A percentile compares a stretch with the other conserved stretches of the same genome.
Conservation (phyloP, 257 asterid genomes). For the Plectranthus barbatus region DNA sequence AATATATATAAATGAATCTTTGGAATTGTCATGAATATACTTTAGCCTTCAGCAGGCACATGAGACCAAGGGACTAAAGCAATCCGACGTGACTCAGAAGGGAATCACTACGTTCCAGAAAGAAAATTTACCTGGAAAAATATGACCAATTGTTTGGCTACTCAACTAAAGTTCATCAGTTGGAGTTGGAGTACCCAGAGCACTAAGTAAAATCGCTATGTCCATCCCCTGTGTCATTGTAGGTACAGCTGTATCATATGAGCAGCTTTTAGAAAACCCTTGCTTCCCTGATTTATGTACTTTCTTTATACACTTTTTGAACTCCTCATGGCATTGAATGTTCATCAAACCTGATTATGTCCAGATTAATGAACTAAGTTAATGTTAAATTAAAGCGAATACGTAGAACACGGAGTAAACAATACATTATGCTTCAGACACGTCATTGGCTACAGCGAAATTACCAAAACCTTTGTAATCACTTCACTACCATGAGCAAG, state of each 20-base stretch:
- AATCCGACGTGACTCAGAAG: neutral
- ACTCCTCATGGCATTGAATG: slow-evolving; percentile 77
- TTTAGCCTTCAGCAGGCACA: neutral
- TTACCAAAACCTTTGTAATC: too few relatives aligned
- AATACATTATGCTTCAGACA: neutral
- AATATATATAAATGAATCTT: neutral
- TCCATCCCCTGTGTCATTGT: slow-evolving; percentile 90
- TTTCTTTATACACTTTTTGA: slow-evolving; percentile 69
- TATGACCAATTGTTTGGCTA: neutral
- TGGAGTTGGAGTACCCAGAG: slow-evolving; percentile 47
- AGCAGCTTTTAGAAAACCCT: slow-evolving; percentile 65
- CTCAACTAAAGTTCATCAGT: slow-evolving; percentile 44
- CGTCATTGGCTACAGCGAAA: too few relatives aligned
- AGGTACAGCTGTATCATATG: slow-evolving; percentile 67
- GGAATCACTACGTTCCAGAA: neutral
- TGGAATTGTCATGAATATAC: neutral
- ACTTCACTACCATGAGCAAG: too few relatives aligned
- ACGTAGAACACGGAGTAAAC: neutral
- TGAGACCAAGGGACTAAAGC: neutral
- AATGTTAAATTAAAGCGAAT: neutral
- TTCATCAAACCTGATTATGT: slow-evolving; percentile 49
- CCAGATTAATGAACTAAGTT: neutral
- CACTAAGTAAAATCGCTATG: slow-evolving; percentile 72
- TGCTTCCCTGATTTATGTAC: slow-evolving; percentile 71
- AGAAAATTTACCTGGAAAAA: neutral